These are phyloP conservation scores for Maudiozyma saulgeensis DNA, from an alignment of 805 yeast genomes.

Conservation along the genomic window DNA sequence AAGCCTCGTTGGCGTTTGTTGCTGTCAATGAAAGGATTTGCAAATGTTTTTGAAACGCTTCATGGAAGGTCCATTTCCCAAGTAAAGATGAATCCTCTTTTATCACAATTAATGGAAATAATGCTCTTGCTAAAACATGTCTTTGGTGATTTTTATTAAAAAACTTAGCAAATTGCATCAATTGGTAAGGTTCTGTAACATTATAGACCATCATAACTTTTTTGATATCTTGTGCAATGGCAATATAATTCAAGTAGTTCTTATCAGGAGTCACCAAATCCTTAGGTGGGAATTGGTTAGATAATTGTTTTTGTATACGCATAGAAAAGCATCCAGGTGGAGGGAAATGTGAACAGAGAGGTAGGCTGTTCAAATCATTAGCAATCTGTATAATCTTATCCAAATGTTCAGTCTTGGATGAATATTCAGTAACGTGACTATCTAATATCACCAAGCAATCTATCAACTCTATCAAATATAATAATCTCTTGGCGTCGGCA, in stretches of 20 bases:
- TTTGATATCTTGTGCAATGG: slow-evolving; percentile 32
- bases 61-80: slow-evolving; percentile 38
- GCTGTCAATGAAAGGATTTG: slow-evolving; percentile 29
- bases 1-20: slow-evolving; percentile 3
- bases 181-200: slow-evolving; percentile 25
- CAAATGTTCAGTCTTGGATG: slow-evolving; percentile 9
- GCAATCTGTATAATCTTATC: slow-evolving; percentile 10
- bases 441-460: slow-evolving; percentile 25
- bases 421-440: slow-evolving; percentile 7
- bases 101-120: slow-evolving; percentile 51
- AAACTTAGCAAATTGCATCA: slow-evolving; percentile 25
- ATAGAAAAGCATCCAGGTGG: slow-evolving; percentile 35
- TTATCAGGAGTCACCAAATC: slow-evolving; percentile 25
- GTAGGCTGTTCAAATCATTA: not conserved
- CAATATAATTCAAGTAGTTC: slow-evolving; percentile 21
- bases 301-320: slow-evolving; percentile 39
- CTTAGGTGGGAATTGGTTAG: slow-evolving; percentile 41
- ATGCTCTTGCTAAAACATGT: slow-evolving; percentile 47
- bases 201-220: slow-evolving; percentile 28
- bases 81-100: slow-evolving; percentile 53
- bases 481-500: slow-evolving; percentile 2
- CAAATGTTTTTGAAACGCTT: slow-evolving; percentile 35
- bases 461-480: slow-evolving; percentile 22
- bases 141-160: slow-evolving; percentile 29
- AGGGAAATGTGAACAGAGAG: not conserved